Evolutionary conservation across 805 yeast genomes (phyloP).

Genomic region (Metschnikowia vanudenii): DNA sequence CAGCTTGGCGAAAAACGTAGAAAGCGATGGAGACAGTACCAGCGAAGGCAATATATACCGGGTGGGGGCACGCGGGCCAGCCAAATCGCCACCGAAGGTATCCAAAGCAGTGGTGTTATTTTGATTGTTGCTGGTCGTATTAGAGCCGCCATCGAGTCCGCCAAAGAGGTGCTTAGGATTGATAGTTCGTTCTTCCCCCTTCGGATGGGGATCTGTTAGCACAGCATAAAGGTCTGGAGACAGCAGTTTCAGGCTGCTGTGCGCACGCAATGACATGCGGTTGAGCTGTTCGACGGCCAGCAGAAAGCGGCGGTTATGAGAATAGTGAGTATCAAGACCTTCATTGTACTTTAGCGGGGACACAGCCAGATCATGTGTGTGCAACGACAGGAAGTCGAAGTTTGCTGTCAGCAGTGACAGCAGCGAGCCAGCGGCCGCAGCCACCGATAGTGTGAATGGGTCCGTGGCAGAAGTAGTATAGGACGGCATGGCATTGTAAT

Average conservation of each 20-base stretch:
- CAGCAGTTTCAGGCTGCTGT: conserved; percentile 17
- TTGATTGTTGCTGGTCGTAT: too few relatives aligned
- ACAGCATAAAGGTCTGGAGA: conserved; percentile 14
- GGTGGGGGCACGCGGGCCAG: background rate
- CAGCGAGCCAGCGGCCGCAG: conserved; percentile 9
- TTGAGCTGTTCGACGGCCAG: conserved; percentile 27
- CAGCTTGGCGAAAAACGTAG: conserved; percentile 14
- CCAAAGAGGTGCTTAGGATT: conserved; percentile 32
- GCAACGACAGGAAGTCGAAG: conserved; percentile 2
- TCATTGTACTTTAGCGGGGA: conserved; percentile 10
- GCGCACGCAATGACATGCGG: conserved; percentile 22
- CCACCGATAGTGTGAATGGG: conserved; percentile 2
- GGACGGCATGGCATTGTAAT: conserved; percentile 10
- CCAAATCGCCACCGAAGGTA: background rate
- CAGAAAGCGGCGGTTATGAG: conserved; percentile 17
- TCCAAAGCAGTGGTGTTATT: background rate
- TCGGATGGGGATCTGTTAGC: background rate
- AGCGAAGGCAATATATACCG: conserved; percentile 17
- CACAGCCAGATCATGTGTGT: conserved; percentile 2
- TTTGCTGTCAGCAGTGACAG: conserved; percentile 14
- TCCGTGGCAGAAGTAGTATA: conserved; percentile 7
- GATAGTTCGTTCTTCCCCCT: conserved; percentile 27
- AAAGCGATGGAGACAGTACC: conserved; percentile 17
- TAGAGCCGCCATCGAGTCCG: conserved; percentile 1
- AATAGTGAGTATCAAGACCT: conserved; percentile 8